These are phyloP conservation scores for Colletotrichum zoysiae DNA, from an alignment of 2,329 filamentous ascomycete genomes.

Conservation along the genomic window DNA sequence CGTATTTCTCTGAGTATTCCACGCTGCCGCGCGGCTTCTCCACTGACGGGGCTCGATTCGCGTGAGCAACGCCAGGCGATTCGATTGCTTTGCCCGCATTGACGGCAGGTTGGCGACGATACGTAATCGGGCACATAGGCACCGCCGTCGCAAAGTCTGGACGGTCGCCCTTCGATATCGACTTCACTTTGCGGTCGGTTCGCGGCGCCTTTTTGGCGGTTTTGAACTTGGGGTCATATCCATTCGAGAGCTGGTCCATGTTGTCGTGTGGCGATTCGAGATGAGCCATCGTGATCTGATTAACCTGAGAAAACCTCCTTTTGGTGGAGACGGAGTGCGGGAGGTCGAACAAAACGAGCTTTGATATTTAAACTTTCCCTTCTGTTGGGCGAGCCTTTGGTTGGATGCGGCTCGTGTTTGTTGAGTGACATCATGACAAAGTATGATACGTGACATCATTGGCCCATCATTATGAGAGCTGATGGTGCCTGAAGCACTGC, in stretches of 20 bases:
- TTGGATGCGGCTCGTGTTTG: not conserved
- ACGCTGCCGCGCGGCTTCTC: constrained; percentile 9
- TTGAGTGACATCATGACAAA: constrained; percentile 20
- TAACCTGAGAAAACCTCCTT: not conserved
- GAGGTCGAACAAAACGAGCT: not conserved
- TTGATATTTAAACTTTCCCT: no score
- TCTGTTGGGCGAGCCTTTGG: not conserved
- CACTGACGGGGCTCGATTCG: constrained; percentile 20
- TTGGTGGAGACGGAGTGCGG: not conserved
- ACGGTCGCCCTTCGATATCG: not conserved
- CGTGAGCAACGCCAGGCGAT: constrained; percentile 25
- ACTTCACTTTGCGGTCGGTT: not conserved
- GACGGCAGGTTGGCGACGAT: constrained; percentile 11
- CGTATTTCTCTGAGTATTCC: constrained; percentile 15
- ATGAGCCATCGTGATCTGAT: not conserved
- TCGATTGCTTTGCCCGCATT: constrained; percentile 16
- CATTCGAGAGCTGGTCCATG: not conserved
- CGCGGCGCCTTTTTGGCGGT: not conserved
- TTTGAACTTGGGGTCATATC: not conserved
- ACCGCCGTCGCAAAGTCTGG: constrained; percentile 25
- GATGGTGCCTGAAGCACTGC: not conserved
- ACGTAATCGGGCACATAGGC: constrained; percentile 14
- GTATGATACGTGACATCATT: constrained; percentile 11
- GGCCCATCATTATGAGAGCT: not conserved
- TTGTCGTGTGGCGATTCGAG: not conserved